Conservation (phyloP, 179 eudicot genomes). For the Sideroxylon spinosum region DNA sequence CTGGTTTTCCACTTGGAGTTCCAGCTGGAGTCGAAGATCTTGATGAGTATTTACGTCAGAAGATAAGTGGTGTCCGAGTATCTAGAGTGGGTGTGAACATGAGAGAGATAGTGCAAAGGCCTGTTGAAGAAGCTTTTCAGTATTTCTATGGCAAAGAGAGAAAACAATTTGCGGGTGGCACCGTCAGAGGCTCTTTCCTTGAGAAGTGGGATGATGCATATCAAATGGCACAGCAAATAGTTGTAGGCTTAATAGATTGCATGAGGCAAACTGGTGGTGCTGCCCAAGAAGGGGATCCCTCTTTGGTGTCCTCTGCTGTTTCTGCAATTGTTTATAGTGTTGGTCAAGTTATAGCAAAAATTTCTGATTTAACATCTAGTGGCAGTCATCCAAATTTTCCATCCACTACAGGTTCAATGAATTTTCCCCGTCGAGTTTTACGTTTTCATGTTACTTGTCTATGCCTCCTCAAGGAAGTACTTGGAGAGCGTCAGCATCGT, state of each 20-base stretch:
- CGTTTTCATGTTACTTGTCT: conserved; percentile 77
- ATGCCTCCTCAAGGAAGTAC: conserved; percentile 82
- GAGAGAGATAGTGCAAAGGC: conserved; percentile 74
- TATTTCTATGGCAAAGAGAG: conserved; percentile 73
- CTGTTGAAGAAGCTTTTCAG: conserved; percentile 66
- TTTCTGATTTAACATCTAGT: conserved; percentile 65
- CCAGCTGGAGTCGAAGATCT: conserved; percentile 83
- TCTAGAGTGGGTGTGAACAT: conserved; percentile 82
- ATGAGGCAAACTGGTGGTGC: conserved; percentile 98
- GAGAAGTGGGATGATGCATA: conserved; percentile 78
- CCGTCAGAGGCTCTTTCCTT: conserved; percentile 50
- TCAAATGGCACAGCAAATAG: conserved; percentile 76
- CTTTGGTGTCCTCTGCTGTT: conserved; percentile 88
- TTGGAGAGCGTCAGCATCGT: conserved; percentile 97
- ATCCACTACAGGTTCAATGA: conserved; percentile 51
- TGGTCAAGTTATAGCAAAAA: conserved; percentile 65
- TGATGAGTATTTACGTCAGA: conserved; percentile 88
- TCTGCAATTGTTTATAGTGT: conserved; percentile 81
- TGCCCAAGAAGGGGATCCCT: conserved; percentile 99
- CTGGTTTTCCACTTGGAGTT: conserved; percentile 68
- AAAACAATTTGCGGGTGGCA: conserved; percentile 58
- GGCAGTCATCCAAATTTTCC: conserved; percentile 45
- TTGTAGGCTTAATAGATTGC: conserved; percentile 72
- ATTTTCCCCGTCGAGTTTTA: conserved; percentile 66
- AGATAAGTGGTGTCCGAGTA: conserved; percentile 65